Conservation (phyloP, 2,329 filamentous ascomycete species). For the Fusarium gaditjirri region DNA sequence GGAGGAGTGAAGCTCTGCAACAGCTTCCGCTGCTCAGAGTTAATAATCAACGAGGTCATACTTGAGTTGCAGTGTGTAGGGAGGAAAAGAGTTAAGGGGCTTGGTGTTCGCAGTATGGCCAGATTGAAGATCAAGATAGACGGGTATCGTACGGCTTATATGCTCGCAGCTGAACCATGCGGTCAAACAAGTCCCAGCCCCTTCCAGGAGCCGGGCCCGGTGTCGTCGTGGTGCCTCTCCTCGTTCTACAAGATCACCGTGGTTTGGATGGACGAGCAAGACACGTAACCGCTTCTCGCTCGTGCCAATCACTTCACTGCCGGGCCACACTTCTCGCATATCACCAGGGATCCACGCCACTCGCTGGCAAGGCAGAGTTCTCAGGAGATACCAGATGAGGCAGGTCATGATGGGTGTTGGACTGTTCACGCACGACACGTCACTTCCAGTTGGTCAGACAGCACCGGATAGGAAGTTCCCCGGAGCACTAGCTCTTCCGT, state of each 20-base stretch:
- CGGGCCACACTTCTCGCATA: constrained; percentile 9
- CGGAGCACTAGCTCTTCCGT: not conserved
- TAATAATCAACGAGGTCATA: not conserved
- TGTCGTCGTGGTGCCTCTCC: not conserved
- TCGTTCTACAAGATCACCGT: not conserved
- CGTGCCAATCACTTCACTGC: constrained; percentile 4
- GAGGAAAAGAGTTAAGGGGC: not conserved
- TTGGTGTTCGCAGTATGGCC: not conserved
- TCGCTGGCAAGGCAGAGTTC: constrained; percentile 18
- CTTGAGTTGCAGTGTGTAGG: not conserved
- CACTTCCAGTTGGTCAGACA: not conserved
- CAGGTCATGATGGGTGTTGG: constrained; percentile 8
- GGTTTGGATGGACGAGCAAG: not conserved
- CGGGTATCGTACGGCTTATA: not conserved
- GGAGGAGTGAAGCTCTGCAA: no score
- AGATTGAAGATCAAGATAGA: not conserved
- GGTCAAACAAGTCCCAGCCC: not conserved
- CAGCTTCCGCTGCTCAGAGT: no score
- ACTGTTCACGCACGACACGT: not conserved
- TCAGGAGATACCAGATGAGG: constrained; percentile 7
- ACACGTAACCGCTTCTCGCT: constrained; percentile 8
- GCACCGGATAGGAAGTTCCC: not conserved
- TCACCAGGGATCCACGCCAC: constrained; percentile 1
- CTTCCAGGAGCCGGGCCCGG: not conserved
- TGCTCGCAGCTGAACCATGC: not conserved